phyloP scores from a whole-genome alignment of 208 protist species.

The Acanthamoeba comandoni region DNA sequence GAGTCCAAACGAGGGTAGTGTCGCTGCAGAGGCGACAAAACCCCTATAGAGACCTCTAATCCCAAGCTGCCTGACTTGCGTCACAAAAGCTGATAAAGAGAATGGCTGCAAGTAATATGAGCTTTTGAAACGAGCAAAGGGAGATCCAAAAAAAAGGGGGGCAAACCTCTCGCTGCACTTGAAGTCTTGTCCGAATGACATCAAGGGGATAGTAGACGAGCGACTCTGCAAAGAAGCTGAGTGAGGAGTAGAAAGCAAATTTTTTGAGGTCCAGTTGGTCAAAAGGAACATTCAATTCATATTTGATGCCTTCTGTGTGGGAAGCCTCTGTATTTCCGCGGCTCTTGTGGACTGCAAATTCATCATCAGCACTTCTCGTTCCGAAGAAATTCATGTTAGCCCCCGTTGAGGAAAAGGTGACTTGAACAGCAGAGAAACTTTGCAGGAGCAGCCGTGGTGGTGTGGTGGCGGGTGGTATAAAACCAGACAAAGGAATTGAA shows the following conservation, averaged over 20 bases:
- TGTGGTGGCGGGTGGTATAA: no score
- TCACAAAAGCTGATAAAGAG: conserved; percentile 5
- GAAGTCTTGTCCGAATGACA: not conserved
- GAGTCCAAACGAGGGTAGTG: conserved; percentile 1
- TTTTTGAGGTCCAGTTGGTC: not conserved
- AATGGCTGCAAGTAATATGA: not conserved
- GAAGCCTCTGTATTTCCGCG: no score
- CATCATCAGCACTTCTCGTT: no score
- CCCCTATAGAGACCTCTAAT: conserved; percentile 6
- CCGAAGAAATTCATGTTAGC: no score
- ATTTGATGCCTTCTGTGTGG: no score
- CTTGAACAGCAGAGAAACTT: no score
- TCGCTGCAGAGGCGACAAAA: conserved; percentile 2
- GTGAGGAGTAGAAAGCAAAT: not conserved
- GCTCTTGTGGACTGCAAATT: no score
- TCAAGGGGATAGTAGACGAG: conserved; percentile 27
- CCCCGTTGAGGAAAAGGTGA: no score
- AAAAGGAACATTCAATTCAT: conserved; percentile 3
- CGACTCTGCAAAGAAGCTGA: conserved; percentile 17
- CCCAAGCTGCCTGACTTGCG: conserved; percentile 1
- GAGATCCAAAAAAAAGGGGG: not conserved
- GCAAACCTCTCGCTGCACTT: not conserved
- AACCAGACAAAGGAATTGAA: no score
- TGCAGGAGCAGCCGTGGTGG: no score
- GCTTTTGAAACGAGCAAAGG: not conserved